Conservation (phyloP, 495 filamentous ascomycete genomes). For the Aspergillus sparsus region DNA sequence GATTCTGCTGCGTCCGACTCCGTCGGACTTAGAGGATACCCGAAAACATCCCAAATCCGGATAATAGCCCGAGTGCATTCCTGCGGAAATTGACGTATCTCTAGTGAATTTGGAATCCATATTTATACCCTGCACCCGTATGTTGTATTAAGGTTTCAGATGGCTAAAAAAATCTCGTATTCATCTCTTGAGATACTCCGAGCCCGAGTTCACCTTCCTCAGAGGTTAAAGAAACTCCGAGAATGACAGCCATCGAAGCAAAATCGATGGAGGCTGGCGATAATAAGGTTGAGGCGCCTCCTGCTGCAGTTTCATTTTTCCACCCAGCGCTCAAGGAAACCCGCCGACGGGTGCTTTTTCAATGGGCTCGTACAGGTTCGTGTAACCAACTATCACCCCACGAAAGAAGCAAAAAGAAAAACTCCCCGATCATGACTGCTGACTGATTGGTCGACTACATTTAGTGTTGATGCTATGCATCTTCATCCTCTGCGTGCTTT, state of each 20-base stretch:
- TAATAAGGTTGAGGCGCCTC: conserved; percentile 23
- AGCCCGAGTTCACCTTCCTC: neutral
- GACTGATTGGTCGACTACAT: neutral
- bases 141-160: neutral
- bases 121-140: neutral
- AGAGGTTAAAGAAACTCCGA: neutral
- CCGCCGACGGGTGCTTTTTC: conserved; percentile 45
- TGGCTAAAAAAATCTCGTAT: neutral
- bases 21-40: no score
- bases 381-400: neutral
- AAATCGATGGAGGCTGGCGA: conserved; percentile 1
- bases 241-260: neutral
- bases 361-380: conserved; percentile 37
- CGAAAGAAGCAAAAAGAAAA: neutral
- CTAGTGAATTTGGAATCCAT: no score
- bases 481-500: conserved; percentile 57
- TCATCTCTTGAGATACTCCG: neutral
- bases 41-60: neutral
- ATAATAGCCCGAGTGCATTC: neutral
- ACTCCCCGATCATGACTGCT: neutral
- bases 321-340: conserved; percentile 48
- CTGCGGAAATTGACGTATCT: neutral
- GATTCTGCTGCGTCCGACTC: no score
- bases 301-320: conserved; percentile 53
- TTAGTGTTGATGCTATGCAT: conserved; percentile 55